Percentiles rank a stretch among this genome's conserved stretches.
phyloP scores from a whole-genome alignment of 345 rosid genomes.

The Cardamine chenopodiifolia region DNA sequence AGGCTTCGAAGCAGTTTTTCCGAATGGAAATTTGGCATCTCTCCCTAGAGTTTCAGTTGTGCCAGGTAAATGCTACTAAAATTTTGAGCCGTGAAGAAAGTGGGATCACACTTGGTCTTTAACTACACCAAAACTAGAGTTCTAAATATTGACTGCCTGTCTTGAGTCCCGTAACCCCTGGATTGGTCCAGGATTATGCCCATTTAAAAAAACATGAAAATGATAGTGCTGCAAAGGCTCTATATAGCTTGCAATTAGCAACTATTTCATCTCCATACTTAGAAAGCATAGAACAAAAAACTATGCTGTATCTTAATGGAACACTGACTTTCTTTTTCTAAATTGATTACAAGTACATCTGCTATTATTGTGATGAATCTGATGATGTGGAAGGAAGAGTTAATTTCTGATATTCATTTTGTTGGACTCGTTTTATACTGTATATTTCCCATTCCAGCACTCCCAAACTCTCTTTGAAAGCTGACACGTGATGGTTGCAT shows the following conservation, averaged over 20 bases:
- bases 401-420: not conserved
- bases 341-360: conserved; percentile 11
- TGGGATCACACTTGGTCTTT: conserved; percentile 11
- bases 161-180: not conserved
- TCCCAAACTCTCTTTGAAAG: not conserved
- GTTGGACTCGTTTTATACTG: conserved; percentile 11
- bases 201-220: conserved; percentile 7
- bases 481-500: conserved; percentile 33
- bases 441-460: not conserved
- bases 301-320: not conserved
- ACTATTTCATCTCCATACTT: not conserved
- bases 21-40: conserved; percentile 18
- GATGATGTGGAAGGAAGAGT: conserved; percentile 13
- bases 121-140: not conserved
- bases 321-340: not conserved
- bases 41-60: conserved; percentile 31
- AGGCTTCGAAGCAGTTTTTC: conserved; percentile 30
- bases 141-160: not conserved
- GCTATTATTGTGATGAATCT: conserved; percentile 19
- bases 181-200: conserved; percentile 8
- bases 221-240: conserved; percentile 6
- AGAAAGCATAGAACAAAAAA: not conserved
- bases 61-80: conserved; percentile 45
- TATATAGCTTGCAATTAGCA: conserved; percentile 5
- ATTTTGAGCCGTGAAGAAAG: conserved; percentile 11